Evolutionary conservation across 2,329 filamentous ascomycete species (phyloP).

Genomic region (Stemphylium lycopersici): DNA sequence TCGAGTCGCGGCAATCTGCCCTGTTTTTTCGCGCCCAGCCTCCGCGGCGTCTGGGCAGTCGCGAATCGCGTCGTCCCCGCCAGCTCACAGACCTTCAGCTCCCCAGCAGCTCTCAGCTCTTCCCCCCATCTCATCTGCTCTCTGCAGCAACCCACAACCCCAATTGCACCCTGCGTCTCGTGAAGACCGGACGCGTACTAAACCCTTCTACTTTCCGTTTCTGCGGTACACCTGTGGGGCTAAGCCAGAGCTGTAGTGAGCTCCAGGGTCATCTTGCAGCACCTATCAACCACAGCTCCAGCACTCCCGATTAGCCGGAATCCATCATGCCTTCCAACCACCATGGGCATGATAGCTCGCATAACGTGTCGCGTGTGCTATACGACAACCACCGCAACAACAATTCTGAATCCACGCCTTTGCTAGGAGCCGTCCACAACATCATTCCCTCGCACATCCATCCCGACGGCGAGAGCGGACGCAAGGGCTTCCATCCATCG

Average conservation of each 20-base stretch:
- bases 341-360: conserved; percentile 15
- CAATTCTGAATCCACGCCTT: conserved; percentile 36
- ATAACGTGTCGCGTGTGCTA: conserved; percentile 12
- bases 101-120: conserved; percentile 3
- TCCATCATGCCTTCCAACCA: conserved; percentile 13
- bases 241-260: background rate
- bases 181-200: background rate
- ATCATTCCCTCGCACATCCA: conserved; percentile 47
- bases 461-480: conserved; percentile 69
- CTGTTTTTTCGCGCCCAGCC: conserved; percentile 7
- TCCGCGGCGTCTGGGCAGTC: conserved; percentile 7
- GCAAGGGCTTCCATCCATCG: conserved; percentile 66
- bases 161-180: background rate
- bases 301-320: background rate
- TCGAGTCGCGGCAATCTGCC: background rate
- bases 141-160: background rate
- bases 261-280: background rate
- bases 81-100: conserved; percentile 7
- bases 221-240: background rate
- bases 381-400: conserved; percentile 19
- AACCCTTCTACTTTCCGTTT: background rate
- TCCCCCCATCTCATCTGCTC: background rate
- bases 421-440: conserved; percentile 27
- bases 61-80: conserved; percentile 9
- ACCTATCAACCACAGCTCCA: conserved; percentile 1